phyloP scores from a whole-genome alignment of 2,329 filamentous ascomycete genomes.

The Juglanconis juglandina region DNA sequence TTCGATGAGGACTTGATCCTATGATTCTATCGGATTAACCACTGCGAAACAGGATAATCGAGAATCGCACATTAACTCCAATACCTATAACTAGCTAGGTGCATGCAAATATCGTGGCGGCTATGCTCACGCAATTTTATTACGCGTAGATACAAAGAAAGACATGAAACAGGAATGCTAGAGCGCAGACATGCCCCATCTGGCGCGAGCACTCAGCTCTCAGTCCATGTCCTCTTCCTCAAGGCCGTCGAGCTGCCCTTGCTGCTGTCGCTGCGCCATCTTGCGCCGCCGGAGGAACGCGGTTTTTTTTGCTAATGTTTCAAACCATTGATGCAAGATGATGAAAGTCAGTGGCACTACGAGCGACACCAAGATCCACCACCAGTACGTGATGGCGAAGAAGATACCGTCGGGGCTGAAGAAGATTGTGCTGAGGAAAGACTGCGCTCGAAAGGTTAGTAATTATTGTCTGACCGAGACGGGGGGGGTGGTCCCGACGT shows the following conservation, averaged over 20 bases:
- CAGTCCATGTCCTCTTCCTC: slow-evolving; percentile 6
- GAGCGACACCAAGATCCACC: slow-evolving; percentile 17
- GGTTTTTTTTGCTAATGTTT: slow-evolving; percentile 13
- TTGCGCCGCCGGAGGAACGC: slow-evolving; percentile 6
- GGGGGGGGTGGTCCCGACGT: not conserved
- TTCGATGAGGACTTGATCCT: no score
- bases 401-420: slow-evolving; percentile 18
- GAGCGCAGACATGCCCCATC: no score
- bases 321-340: slow-evolving; percentile 16
- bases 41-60: no score
- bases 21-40: no score
- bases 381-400: slow-evolving; percentile 17
- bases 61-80: no score
- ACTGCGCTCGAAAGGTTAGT: not conserved
- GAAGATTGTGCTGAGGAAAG: slow-evolving; percentile 18
- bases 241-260: slow-evolving; percentile 7
- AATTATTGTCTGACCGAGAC: not conserved
- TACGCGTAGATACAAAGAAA: not conserved
- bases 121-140: no score
- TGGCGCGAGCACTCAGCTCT: not conserved
- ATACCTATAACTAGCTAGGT: no score
- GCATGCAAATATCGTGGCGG: no score
- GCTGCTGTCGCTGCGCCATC: not conserved
- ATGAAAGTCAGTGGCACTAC: slow-evolving; percentile 15
- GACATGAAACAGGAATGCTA: no score